Conservation (phyloP, 176 grass and related monocot genomes). For the Tillandsia fasciculata region DNA sequence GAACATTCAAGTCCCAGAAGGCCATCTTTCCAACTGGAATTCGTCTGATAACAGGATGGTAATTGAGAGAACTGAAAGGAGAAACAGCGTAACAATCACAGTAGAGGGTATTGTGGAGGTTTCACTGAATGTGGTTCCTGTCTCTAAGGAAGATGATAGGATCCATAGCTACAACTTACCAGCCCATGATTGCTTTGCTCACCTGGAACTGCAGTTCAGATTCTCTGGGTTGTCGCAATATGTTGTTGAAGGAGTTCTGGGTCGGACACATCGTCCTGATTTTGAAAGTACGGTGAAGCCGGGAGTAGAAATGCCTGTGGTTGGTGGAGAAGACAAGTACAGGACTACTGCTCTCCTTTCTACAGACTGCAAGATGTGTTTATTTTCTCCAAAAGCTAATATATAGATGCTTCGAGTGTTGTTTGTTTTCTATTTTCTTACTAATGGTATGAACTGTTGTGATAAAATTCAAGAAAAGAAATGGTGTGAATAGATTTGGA, state of each 20-base stretch:
- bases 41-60: slow-evolving; percentile 11
- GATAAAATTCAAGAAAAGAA: too few species aligned
- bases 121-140: slow-evolving; percentile 22
- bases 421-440: not conserved
- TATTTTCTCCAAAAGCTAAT: slow-evolving; percentile 4
- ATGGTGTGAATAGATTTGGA: too few species aligned
- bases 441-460: too few species aligned
- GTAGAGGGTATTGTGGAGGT: slow-evolving; percentile 18
- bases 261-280: slow-evolving; percentile 22
- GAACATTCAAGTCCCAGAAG: slow-evolving; percentile 17
- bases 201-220: slow-evolving; percentile 23
- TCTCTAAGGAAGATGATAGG: slow-evolving; percentile 31
- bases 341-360: slow-evolving; percentile 21
- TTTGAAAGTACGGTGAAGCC: slow-evolving; percentile 19
- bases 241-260: slow-evolving; percentile 33
- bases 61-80: slow-evolving; percentile 24
- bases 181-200: slow-evolving; percentile 22
- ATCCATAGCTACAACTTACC: slow-evolving; percentile 30
- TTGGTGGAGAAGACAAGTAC: slow-evolving; percentile 33
- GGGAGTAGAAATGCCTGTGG: slow-evolving; percentile 26
- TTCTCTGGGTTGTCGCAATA: slow-evolving; percentile 5
- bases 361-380: slow-evolving; percentile 18
- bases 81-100: slow-evolving; percentile 21
- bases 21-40: slow-evolving; percentile 24
- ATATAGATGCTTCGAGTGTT: not conserved